Percentiles rank a stretch among this genome's conserved stretches.
phyloP scores from a whole-genome alignment of 1,139 yeast species.

The Pneumocystis murina region DNA sequence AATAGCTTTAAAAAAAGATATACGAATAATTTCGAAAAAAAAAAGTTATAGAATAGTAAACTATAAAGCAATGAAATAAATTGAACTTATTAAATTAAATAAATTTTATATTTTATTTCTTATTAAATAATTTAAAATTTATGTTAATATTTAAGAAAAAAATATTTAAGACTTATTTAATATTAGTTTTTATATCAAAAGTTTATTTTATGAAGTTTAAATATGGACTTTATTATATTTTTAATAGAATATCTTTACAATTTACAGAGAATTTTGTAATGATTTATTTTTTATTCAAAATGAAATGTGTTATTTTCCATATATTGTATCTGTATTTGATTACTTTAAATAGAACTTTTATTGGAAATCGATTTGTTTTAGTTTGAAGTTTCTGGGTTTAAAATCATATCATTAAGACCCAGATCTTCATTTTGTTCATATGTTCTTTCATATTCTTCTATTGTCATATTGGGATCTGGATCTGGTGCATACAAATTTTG shows the following conservation, averaged over 20 bases:
- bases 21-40: background rate
- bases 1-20: background rate
- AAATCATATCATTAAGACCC: slow-evolving; percentile 52
- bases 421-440: slow-evolving; percentile 66
- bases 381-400: background rate
- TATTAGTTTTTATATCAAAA: too few species aligned
- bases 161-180: too few species aligned
- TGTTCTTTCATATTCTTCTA: slow-evolving; percentile 53
- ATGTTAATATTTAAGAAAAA: too few species aligned
- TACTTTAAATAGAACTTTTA: background rate
- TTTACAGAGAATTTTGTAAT: too few species aligned
- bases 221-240: too few species aligned
- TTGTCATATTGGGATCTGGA: slow-evolving; percentile 83
- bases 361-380: background rate
- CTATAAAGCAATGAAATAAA: background rate
- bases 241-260: too few species aligned
- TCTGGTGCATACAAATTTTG: slow-evolving; percentile 98
- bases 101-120: too few species aligned
- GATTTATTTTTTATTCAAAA: too few species aligned
- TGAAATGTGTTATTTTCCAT: too few species aligned
- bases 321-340: background rate
- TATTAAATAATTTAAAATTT: too few species aligned
- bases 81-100: background rate
- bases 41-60: background rate
- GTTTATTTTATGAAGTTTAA: background rate